These are phyloP conservation scores for Penicillium longicatenatum DNA, from an alignment of 495 filamentous ascomycete species.

Conservation along the genomic window DNA sequence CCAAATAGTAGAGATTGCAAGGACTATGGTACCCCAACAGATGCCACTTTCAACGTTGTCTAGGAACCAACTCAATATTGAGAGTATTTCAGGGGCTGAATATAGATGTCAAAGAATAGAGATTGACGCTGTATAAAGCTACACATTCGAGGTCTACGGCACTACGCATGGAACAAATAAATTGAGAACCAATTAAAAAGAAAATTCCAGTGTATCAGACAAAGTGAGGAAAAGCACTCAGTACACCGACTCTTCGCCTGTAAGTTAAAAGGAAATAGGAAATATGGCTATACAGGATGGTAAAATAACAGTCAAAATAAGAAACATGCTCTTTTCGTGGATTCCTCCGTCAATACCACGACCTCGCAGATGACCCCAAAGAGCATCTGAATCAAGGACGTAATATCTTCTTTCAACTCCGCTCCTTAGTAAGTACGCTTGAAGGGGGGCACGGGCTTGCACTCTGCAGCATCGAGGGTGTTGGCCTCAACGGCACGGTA, in stretches of 20 bases:
- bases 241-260: conserved; percentile 49
- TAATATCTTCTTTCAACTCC: conserved; percentile 21
- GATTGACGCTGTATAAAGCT: too few relatives aligned
- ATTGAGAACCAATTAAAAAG: conserved; percentile 33
- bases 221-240: conserved; percentile 42
- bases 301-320: conserved; percentile 42
- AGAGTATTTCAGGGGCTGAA: neutral
- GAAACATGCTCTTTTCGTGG: conserved; percentile 44
- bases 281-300: conserved; percentile 51
- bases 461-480: conserved; percentile 88
- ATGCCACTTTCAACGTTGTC: neutral
- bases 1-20: neutral
- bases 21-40: neutral
- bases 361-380: conserved; percentile 7
- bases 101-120: too few relatives aligned
- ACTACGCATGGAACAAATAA: neutral
- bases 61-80: neutral
- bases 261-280: conserved; percentile 33
- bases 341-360: conserved; percentile 28
- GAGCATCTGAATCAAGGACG: conserved; percentile 25
- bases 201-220: conserved; percentile 38
- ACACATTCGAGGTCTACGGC: conserved; percentile 29
- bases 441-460: conserved; percentile 84
- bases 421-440: conserved; percentile 73
- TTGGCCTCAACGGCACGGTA: conserved; percentile 76